A percentile compares a stretch with the other conserved stretches of the same genome.
Evolutionary conservation across 345 rosid genomes (phyloP).

Genomic region (Citrus glauca): DNA sequence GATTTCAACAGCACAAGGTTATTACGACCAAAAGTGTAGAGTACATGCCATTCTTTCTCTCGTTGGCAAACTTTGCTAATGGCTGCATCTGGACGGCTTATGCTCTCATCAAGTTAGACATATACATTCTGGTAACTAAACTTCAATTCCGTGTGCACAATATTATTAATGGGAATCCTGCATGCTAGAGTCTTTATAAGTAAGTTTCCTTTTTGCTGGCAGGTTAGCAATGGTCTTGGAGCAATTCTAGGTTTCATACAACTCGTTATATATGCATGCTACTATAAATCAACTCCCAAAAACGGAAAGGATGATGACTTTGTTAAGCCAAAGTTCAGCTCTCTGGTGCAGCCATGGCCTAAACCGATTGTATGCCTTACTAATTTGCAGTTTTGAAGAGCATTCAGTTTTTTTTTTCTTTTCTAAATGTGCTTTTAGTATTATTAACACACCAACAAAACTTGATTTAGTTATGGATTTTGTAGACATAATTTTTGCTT

Average conservation of each 20-base stretch:
- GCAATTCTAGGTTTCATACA: constrained; percentile 20
- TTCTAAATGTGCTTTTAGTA: not conserved
- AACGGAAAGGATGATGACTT: not conserved
- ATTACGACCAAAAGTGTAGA: constrained; percentile 45
- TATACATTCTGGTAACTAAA: too few species aligned
- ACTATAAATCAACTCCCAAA: constrained; percentile 18
- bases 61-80: constrained; percentile 33
- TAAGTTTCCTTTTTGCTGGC: not conserved
- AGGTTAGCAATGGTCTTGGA: constrained; percentile 44
- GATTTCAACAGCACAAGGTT: constrained; percentile 32
- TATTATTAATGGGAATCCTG: too few species aligned
- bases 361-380: not conserved
- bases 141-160: too few species aligned
- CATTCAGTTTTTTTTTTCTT: not conserved
- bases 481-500: not conserved
- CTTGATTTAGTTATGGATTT: too few species aligned
- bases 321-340: constrained; percentile 41
- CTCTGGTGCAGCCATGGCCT: constrained; percentile 6
- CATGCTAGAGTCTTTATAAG: too few species aligned
- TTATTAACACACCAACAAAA: too few species aligned
- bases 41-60: constrained; percentile 45
- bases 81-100: constrained; percentile 28
- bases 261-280: constrained; percentile 24
- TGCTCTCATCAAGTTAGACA: too few species aligned
- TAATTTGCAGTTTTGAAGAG: not conserved